phyloP scores from a whole-genome alignment of 2,329 filamentous ascomycete species.

The Penicillium frequentans region DNA sequence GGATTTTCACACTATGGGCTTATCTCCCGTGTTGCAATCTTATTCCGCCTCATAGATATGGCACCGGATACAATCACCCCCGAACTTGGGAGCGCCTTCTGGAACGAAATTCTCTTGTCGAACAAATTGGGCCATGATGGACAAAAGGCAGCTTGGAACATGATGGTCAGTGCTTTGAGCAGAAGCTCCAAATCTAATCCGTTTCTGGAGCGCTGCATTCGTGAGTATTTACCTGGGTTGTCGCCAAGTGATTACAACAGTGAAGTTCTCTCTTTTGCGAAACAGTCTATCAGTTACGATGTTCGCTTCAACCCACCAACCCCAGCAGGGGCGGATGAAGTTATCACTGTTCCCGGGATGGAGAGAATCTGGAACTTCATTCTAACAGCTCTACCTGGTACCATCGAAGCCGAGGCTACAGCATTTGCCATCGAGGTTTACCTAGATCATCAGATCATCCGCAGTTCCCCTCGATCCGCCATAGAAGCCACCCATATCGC shows the following conservation, averaged over 20 bases:
- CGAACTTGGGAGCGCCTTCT: constrained; percentile 65
- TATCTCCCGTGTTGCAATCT: constrained; percentile 57
- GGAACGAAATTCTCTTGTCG: constrained; percentile 70
- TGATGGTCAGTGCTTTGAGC: constrained; percentile 52
- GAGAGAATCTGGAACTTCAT: constrained; percentile 85
- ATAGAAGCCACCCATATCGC: constrained; percentile 64
- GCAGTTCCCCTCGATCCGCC: constrained; percentile 44
- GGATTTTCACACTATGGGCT: constrained; percentile 45
- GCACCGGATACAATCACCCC: constrained; percentile 63
- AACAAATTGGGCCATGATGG: constrained; percentile 60
- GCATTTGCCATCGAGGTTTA: constrained; percentile 73
- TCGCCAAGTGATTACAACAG: constrained; percentile 38
- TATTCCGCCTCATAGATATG: constrained; percentile 59
- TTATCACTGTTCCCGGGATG: constrained; percentile 49
- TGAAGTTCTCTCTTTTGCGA: constrained; percentile 45
- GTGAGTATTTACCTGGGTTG: constrained; percentile 42
- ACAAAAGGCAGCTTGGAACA: constrained; percentile 68
- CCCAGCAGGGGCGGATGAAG: constrained; percentile 40
- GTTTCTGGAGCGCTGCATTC: constrained; percentile 47
- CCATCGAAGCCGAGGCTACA: constrained; percentile 68
- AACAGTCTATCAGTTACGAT: constrained; percentile 45
- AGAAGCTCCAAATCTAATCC: constrained; percentile 32
- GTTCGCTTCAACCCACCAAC: constrained; percentile 59
- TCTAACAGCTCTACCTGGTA: constrained; percentile 63
- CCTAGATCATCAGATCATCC: constrained; percentile 53